Evolutionary conservation across 1,284 basidiomycete species (phyloP).

Genomic region (Marasmius sp.): DNA sequence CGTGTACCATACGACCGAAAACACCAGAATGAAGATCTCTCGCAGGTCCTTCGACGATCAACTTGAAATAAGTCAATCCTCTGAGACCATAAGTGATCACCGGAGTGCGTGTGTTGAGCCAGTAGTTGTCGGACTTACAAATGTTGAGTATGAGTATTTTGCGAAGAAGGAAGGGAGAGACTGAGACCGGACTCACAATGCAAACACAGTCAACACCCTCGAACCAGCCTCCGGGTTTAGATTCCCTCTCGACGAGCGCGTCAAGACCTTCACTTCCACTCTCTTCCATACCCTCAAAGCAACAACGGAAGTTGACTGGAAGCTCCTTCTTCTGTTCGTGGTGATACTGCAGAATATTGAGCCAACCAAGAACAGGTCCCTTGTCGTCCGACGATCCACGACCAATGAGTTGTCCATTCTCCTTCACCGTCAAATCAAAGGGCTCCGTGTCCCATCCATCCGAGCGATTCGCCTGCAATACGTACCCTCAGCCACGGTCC

Average conservation of each 20-base stretch:
- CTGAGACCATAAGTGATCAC: conserved; percentile 80
- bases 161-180: neutral
- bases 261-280: conserved; percentile 93
- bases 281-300: conserved; percentile 99
- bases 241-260: conserved; percentile 84
- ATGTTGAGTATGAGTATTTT: neutral
- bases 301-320: conserved; percentile 93
- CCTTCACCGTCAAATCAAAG: conserved; percentile 76
- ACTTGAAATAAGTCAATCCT: conserved; percentile 88
- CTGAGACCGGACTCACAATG: conserved; percentile 75
- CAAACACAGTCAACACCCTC: conserved; percentile 92
- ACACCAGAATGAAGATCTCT: conserved; percentile 92
- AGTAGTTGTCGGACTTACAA: conserved; percentile 84
- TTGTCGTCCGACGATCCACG: conserved; percentile 94
- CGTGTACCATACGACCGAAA: conserved; percentile 87
- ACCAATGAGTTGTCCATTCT: conserved; percentile 78
- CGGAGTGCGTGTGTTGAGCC: conserved; percentile 77
- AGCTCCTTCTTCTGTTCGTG: conserved; percentile 70
- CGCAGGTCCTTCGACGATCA: conserved; percentile 82
- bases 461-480: conserved; percentile 57
- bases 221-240: conserved; percentile 77
- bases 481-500: neutral
- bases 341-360: conserved; percentile 94
- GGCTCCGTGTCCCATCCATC: conserved; percentile 95
- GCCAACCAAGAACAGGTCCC: conserved; percentile 90